phyloP scores from a whole-genome alignment of 2,329 filamentous ascomycete species.

The Phialocephala subalpina region DNA sequence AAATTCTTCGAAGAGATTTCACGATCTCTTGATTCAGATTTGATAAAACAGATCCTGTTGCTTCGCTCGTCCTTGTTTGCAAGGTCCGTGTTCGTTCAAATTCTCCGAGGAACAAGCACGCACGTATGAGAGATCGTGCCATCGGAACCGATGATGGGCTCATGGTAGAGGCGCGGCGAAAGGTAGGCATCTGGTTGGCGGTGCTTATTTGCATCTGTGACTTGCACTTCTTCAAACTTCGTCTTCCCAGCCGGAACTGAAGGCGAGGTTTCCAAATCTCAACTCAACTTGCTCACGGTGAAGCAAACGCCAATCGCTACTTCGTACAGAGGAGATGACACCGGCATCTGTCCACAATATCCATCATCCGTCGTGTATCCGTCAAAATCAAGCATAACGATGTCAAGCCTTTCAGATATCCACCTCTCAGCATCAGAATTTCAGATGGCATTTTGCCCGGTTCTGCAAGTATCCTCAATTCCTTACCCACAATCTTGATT shows the following conservation, averaged over 20 bases:
- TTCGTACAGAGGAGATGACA: background rate
- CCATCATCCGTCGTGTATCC: background rate
- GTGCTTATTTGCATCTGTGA: background rate
- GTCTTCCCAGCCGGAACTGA: no score
- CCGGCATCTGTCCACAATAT: background rate
- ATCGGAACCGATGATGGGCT: background rate
- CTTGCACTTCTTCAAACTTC: background rate
- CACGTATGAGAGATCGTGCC: background rate
- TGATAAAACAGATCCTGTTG: background rate
- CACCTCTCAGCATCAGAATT: background rate
- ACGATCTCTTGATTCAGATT: background rate
- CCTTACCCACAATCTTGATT: background rate
- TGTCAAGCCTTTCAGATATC: background rate
- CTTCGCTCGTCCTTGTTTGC: background rate
- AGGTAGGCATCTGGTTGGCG: background rate
- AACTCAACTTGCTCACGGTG: background rate
- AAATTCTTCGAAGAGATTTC: no score
- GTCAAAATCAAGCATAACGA: background rate
- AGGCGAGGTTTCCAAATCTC: no score
- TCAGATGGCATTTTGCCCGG: no score
- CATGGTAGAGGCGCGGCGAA: background rate
- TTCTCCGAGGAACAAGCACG: background rate
- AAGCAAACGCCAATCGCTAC: background rate
- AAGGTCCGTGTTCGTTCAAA: background rate
- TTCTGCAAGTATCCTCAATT: background rate